Evolutionary conservation across 345 rosid genomes (phyloP).

Genomic region (Pseudoturritis turrita): DNA sequence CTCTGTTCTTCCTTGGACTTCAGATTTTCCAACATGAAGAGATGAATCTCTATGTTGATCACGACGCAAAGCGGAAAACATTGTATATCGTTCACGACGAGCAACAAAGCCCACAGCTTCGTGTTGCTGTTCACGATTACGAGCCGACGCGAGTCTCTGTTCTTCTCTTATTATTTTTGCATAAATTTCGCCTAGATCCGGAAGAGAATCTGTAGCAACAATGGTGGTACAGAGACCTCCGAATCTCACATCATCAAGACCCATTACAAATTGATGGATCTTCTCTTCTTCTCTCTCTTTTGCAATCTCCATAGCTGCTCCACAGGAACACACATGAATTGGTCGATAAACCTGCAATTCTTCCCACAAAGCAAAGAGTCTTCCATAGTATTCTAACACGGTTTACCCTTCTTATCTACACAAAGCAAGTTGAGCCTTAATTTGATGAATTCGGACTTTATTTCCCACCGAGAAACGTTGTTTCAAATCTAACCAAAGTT

Average conservation of each 20-base stretch:
- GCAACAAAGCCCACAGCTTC: not conserved
- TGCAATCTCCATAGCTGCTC: not conserved
- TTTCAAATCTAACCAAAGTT: not conserved
- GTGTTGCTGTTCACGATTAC: not conserved
- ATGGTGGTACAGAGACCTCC: not conserved
- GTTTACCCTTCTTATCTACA: not conserved
- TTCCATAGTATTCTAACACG: not conserved
- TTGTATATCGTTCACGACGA: not conserved
- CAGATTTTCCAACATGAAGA: too few relatives aligned
- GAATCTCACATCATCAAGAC: not conserved
- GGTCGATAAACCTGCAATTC: not conserved
- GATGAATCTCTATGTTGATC: too few relatives aligned
- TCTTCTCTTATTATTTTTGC: not conserved
- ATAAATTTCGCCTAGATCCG: not conserved
- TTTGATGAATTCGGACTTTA: not conserved
- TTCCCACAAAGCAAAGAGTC: not conserved
- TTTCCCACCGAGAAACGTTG: not conserved
- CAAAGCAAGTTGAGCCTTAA: not conserved
- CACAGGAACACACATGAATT: not conserved
- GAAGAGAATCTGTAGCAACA: not conserved
- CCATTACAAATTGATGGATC: not conserved
- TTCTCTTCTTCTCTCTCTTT: not conserved
- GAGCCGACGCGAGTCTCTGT: not conserved
- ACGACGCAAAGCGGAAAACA: too few relatives aligned
- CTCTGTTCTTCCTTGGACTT: not conserved